Evolutionary conservation across 2,329 filamentous ascomycete species (phyloP), one percentile per base, ranked within the genome.

Genomic region (Parascedosporium putredinis): DNA sequence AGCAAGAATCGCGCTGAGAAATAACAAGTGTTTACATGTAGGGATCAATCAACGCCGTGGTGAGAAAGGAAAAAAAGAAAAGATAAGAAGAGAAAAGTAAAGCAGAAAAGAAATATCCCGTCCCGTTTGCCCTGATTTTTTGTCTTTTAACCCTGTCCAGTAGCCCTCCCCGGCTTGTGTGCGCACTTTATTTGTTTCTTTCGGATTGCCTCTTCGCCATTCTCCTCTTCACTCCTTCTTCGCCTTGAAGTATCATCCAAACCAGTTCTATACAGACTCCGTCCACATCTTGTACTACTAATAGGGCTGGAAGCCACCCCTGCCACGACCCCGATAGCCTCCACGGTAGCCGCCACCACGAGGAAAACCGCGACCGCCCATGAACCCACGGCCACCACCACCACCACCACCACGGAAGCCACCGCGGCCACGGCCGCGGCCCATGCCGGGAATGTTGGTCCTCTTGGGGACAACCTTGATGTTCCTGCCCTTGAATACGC

Each of bases 381-480:
- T 66, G 50, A 72, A 70, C 48, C 77, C 72, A 56, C 77, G 68
- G 47, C n/a, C n/a, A n/a, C n/a, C n/a, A n/a, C n/a, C n/a, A n/a
- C n/a, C n/a, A n/a, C n/a, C n/a, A n/a, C 76, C 71, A 34, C 74
- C 68, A 12, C 74, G 67, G 57, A 69, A 70, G 9, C 70, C 72
- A 51, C 79, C 78, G 24, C 77, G 74, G 31, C 82, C 81, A 47
- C 87, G 75, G 24, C 89, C 88, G 55, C 91, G 82, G 58, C 79
- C 85, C 88, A 98, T 91, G 53, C 93, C 93, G 1, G 93, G 93
- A 49, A 98, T 74, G 64, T 98, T 98, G 58, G 93, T 98, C 54
- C 93, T 86, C 74, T 98, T 98, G 29, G 93, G 91, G 7, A 71
- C 72, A 63, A 97, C 93, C 81, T 98, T 98, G 65, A 98, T 81